Base-by-base conservation (phyloP, 1,284 basidiomycete species). In the Austropuccinia psidii region DNA sequence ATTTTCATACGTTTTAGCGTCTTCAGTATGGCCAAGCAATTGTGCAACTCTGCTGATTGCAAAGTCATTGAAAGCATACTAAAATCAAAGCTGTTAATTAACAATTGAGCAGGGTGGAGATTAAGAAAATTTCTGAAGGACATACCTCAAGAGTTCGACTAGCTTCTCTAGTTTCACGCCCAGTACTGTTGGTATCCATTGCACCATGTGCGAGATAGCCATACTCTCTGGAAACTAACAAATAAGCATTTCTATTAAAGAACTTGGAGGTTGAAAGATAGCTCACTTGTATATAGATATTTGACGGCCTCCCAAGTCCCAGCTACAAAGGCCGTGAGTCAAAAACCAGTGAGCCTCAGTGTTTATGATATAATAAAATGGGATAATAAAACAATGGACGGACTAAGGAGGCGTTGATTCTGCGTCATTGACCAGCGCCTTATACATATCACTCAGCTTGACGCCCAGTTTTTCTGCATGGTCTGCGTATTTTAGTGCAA, bases 1-100 rank as follows among this genome's bases (percentile, higher is more conserved):
- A 60, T 85, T 85, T 0, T 82, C 81, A 76, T 85, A 87, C 75
- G 77, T 54, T 4, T n/a, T 15, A n/a, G 52, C 52, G 15, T 54
- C 52, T 5, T n/a, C 5, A 4, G 15, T 19, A 27, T 29, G 52
- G 5, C 27, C 27, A 29, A 54, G 52, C 21, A 29, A 15, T 29
- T 29, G 52, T n/a, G n/a, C 19, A 24, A 54, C 52, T 29, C 31
- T n/a, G 27, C 27, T 24, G 15, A 54, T 29, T 24, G 21, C 52
- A 54, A 54, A 54, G 31, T 54, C 21, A 4, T 27, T 54, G 52
- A 29, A 24, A 54, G 52, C 52, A 29, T 54, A 54, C 52, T 54
- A 29, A 49, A 19, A 11, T 17, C 5, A 49, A 49, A 11, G 19
- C 24, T 4, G 24, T n/a, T n/a, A 24, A 49, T 49, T 24, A 49